phyloP scores from a whole-genome alignment of 23 red algal genomes.

The Cyanidium caldarium region DNA sequence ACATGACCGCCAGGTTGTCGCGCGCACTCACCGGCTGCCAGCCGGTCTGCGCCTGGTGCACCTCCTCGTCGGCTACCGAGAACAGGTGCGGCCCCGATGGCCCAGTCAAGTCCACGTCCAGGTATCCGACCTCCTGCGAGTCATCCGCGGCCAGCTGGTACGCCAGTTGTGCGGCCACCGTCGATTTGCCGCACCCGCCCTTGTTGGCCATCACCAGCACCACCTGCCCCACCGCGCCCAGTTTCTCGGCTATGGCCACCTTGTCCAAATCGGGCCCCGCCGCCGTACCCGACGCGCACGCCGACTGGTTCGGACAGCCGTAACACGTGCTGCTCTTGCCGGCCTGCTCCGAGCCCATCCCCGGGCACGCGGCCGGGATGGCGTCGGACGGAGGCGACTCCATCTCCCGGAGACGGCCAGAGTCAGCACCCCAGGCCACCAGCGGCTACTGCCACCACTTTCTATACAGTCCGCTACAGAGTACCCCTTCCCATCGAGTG shows the following conservation, averaged over 20 bases:
- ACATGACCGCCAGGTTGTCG: conserved; percentile 85
- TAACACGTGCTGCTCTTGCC: conserved; percentile 46
- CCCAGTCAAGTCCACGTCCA: conserved; percentile 91
- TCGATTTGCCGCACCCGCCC: conserved; percentile 88
- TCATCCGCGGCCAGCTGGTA: conserved; percentile 20
- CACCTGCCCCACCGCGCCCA: conserved; percentile 33
- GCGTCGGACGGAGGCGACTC: too few relatives aligned
- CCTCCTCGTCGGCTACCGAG: conserved; percentile 43
- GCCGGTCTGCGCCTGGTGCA: conserved; percentile 52
- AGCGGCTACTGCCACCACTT: too few relatives aligned
- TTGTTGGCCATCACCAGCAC: conserved; percentile 80
- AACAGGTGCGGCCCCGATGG: conserved; percentile 73
- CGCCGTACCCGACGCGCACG: conserved; percentile 53
- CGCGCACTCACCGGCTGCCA: conserved; percentile 79
- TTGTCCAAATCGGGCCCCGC: conserved; percentile 22
- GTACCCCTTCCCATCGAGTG: too few relatives aligned
- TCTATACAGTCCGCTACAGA: too few relatives aligned
- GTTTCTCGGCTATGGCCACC: conserved; percentile 12
- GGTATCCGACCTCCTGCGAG: conserved; percentile 29
- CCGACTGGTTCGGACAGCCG: conserved; percentile 73
- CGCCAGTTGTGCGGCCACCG: conserved; percentile 54
- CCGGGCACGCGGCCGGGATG: conserved; percentile 45
- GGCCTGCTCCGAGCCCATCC: conserved; percentile 30
- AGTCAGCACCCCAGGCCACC: too few relatives aligned
- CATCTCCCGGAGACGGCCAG: too few relatives aligned